Evolutionary conservation across 352 stramenopile species (phyloP), one percentile per base, ranked within the genome.

Genomic region (Pythium angustatum): DNA sequence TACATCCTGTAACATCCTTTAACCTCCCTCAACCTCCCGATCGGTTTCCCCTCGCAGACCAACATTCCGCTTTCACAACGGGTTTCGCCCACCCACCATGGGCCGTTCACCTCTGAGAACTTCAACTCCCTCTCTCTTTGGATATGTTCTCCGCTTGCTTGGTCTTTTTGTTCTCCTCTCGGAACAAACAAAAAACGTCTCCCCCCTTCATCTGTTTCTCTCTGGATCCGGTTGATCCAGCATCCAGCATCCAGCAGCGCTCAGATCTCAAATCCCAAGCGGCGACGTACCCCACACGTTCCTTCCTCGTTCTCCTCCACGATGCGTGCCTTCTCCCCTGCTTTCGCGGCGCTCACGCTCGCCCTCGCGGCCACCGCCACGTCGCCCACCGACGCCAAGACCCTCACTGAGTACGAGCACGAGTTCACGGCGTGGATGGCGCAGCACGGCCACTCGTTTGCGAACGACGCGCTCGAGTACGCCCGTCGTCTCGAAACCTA

Each of bases 371-470:
- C 84, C 45, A 64, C 69, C 62, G 67, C 81, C 17, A 47, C 60
- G 19, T 54, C 71, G 36, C 55, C 72, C 9, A 30, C 40, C 19
- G 40, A 68, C 26, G 72, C 75, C 59, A 90, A 93, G 72, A 52
- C 48, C 47, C 48, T 80, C 17, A 55, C 75, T 33, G 58, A 93
- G 61, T 93, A 93, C 64, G 83, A 93, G 67, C 66, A 50, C 58
- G 79, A 91, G 66, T 93, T 93, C 62, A 67, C 77, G n/a, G 48
- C 64, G 53, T 93, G 83, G 83, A 81, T 91, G 79, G 38, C 56
- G 21, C 22, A 55, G 12, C 79, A 93, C 68, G 43, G 62, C 17
- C 30, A 90, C 41, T 66, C 72, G 43, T 85, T 93, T 62, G 60
- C 56, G 21, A 64, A 61, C 64, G 40, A 64, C 55, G 79, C 85